Percentiles rank a stretch among this genome's conserved stretches.
These are phyloP conservation scores for Barnettozyma vustinii DNA, from an alignment of 805 yeast species.

Conservation along the genomic window DNA sequence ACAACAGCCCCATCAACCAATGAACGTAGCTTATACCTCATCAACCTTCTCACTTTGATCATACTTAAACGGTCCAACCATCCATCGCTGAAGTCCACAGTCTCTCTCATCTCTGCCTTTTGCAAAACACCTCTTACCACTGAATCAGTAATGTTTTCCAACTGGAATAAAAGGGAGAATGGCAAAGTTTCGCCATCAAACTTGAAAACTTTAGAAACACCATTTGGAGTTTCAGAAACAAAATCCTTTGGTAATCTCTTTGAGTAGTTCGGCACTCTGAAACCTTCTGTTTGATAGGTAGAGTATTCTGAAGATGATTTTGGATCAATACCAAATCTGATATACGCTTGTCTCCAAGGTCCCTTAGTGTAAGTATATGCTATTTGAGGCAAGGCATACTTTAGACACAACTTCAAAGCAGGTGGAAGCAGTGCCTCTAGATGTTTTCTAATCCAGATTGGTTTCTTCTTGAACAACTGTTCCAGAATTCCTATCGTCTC, in stretches of 20 bases:
- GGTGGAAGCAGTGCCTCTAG: constrained; percentile 49
- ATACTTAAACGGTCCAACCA: constrained; percentile 69
- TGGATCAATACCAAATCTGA: constrained; percentile 78
- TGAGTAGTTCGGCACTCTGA: constrained; percentile 34
- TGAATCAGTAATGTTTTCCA: constrained; percentile 72
- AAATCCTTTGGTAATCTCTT: constrained; percentile 29
- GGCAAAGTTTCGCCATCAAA: constrained; percentile 75
- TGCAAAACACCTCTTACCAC: constrained; percentile 45
- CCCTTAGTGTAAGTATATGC: constrained; percentile 82
- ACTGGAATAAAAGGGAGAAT: constrained; percentile 62
- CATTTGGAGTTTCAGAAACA: constrained; percentile 28
- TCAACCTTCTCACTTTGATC: constrained; percentile 58
- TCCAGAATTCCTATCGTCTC: constrained; percentile 26
- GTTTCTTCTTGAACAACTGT: constrained; percentile 59
- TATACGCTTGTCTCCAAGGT: constrained; percentile 90
- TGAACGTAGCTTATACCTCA: constrained; percentile 66
- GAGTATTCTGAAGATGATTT: constrained; percentile 46
- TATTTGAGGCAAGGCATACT: constrained; percentile 79
- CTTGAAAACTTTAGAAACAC: constrained; percentile 42
- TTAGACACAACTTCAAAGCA: constrained; percentile 40
- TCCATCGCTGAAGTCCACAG: constrained; percentile 62
- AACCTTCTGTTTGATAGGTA: constrained; percentile 79
- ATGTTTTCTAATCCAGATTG: constrained; percentile 82
- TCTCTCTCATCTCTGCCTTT: constrained; percentile 32
- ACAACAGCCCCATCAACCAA: constrained; percentile 41